A percentile compares a stretch with the other conserved stretches of the same genome.
phyloP scores from a whole-genome alignment of 495 filamentous ascomycete species.

The Podospora anserina region DNA sequence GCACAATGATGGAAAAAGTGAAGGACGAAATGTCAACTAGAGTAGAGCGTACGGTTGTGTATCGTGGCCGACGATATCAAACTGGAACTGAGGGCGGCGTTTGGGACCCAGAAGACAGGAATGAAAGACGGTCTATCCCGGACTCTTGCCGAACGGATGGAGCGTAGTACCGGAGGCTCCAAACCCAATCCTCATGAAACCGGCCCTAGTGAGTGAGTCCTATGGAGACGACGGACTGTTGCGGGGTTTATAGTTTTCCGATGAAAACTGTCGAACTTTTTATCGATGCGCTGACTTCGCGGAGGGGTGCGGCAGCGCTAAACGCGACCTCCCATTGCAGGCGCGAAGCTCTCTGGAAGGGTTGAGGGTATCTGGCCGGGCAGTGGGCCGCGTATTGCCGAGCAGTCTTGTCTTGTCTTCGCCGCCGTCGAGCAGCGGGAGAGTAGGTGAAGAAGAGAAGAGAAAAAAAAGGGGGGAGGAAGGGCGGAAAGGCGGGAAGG shows the following conservation, averaged over 20 bases:
- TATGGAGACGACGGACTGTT: not conserved
- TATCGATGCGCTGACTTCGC: conserved; percentile 18
- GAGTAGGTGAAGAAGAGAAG: conserved; percentile 9
- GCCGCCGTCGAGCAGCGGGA: conserved; percentile 21
- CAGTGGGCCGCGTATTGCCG: conserved; percentile 18
- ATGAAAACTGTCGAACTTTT: not conserved
- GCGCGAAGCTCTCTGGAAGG: conserved; percentile 20
- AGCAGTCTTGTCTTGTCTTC: conserved; percentile 9
- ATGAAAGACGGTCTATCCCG: conserved; percentile 3
- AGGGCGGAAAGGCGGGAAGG: not conserved
- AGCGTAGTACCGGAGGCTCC: conserved; percentile 9
- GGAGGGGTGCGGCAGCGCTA: conserved; percentile 31
- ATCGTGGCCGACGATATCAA: not conserved
- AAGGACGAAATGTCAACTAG: not conserved
- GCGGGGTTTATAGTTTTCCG: not conserved
- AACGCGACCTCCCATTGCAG: conserved; percentile 35
- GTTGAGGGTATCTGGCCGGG: conserved; percentile 12
- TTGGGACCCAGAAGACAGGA: not conserved
- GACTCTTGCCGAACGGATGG: conserved; percentile 12
- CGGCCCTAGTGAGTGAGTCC: conserved; percentile 1
- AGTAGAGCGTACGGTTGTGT: not conserved
- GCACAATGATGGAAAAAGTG: conserved; percentile 15
- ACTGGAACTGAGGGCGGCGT: conserved; percentile 12
- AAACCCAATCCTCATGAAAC: conserved; percentile 14
- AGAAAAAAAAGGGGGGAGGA: conserved; percentile 21